Base-by-base conservation (phyloP, 176 grass and related monocot species). In the Aegilops longissima region DNA sequence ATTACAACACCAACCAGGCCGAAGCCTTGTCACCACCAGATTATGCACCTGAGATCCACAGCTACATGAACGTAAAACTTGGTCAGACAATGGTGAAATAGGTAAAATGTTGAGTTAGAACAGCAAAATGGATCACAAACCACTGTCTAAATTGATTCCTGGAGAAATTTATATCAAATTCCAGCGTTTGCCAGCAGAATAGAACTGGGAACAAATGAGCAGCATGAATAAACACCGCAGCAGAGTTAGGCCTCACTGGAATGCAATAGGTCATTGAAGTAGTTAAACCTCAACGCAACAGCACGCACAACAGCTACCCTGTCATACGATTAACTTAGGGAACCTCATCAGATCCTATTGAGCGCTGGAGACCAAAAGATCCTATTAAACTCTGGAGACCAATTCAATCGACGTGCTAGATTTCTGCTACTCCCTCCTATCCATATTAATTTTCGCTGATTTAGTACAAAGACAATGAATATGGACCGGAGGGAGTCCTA, bases 221-320 rank as follows among this genome's bases (percentile, higher is more conserved):
- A 2, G 61, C 33, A 78, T 70, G 45, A 77, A 25, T 33, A 42
- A 20, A 45, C 17, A 83, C 38, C 29, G 39, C 52, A 20, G 0
- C 36, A 4, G 45, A 12, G 65, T 69, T 77, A 9, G 29, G 86
- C 42, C 79, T 87, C 70, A 35, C 64, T 49, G 81, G 81, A 88
- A 84, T 16, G 49, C 27, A 83, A 27, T 25, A 70, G 56, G 56
- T 35, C 49, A 47, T 34, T 4, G 20, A 78, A 44, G 44, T 18
- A 70, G 25, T 24, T 25, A 79, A 79, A 44, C 75, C 81, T 74
- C 61, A 39, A 33, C 14, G 27, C 39, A 80, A 21, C 87, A 84
- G 30, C 81, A 84, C 8, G 40, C 38, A 44, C 66, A 78, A 64
- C 51, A 65, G 84, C 78, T 76, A 33, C 20, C n/a, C 65, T 63